phyloP scores from a whole-genome alignment of 164 flowering plant genomes.

The Taxillus chinensis region DNA sequence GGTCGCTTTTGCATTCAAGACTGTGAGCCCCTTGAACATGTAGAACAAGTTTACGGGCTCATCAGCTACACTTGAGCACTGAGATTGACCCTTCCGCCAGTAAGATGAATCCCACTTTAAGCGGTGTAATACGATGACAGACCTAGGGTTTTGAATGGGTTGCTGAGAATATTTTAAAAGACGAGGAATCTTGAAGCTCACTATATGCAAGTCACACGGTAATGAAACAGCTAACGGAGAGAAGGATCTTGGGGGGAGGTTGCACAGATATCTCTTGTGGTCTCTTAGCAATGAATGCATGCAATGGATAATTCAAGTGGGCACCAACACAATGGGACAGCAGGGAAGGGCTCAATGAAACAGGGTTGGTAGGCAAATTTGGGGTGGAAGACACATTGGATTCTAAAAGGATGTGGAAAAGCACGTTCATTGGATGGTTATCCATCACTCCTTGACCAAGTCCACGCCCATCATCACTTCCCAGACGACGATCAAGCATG shows the following conservation, averaged over 20 bases:
- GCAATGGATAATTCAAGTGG: constrained; percentile 76
- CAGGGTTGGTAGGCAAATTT: constrained; percentile 26
- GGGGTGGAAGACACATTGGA: constrained; percentile 51
- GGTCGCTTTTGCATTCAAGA: constrained; percentile 54
- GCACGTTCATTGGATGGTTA: constrained; percentile 80
- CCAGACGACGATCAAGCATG: constrained; percentile 86
- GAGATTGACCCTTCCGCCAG: constrained; percentile 44
- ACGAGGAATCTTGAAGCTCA: constrained; percentile 76
- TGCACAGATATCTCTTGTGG: constrained; percentile 49
- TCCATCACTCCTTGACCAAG: constrained; percentile 98
- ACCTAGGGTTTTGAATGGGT: constrained; percentile 40
- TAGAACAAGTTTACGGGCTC: constrained; percentile 57
- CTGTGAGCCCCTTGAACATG: constrained; percentile 65
- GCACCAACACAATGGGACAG: constrained; percentile 72
- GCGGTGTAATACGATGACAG: constrained; percentile 59
- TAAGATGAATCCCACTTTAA: constrained; percentile 75
- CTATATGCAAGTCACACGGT: constrained; percentile 93
- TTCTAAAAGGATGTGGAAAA: constrained; percentile 70
- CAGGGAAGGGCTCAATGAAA: constrained; percentile 65
- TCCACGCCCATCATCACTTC: constrained; percentile 89
- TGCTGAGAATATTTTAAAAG: constrained; percentile 61
- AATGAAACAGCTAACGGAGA: constrained; percentile 64
- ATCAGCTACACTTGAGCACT: constrained; percentile 54
- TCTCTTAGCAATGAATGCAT: constrained; percentile 61
- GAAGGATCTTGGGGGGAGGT: constrained; percentile 55